Conservation (phyloP, 2,329 filamentous ascomycete species). For the Colletotrichum eleusines region DNA sequence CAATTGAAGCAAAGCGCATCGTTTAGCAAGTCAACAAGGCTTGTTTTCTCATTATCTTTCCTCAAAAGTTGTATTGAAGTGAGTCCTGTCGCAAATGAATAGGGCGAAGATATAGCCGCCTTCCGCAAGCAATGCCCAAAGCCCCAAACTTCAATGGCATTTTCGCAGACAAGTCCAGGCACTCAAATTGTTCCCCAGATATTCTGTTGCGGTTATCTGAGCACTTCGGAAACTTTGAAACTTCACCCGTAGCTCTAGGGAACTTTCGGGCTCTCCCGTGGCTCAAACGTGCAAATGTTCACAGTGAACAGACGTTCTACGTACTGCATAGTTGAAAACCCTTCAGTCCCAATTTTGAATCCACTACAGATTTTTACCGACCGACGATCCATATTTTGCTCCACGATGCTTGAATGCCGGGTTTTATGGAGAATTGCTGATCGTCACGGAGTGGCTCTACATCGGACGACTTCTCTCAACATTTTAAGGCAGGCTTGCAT, state of each 20-base stretch:
- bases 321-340: background rate
- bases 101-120: no score
- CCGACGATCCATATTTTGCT: slow-evolving; percentile 1
- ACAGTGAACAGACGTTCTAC: background rate
- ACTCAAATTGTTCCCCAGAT: background rate
- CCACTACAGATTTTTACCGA: background rate
- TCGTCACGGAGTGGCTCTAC: slow-evolving; percentile 4
- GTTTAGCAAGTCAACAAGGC: no score
- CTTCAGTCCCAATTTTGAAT: slow-evolving; percentile 11
- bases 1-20: no score
- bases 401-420: slow-evolving; percentile 8
- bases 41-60: background rate
- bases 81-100: no score
- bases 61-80: no score
- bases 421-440: slow-evolving; percentile 6
- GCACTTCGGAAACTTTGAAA: no score
- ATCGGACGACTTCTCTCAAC: background rate
- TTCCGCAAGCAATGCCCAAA: background rate
- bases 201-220: no score
- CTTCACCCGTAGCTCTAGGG: background rate
- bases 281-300: background rate
- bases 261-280: background rate
- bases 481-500: background rate
- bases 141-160: background rate
- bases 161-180: background rate